A percentile compares a stretch with the other conserved stretches of the same genome.
Evolutionary conservation across 495 filamentous ascomycete species (phyloP).

Genomic region (Cairneyella variabilis): DNA sequence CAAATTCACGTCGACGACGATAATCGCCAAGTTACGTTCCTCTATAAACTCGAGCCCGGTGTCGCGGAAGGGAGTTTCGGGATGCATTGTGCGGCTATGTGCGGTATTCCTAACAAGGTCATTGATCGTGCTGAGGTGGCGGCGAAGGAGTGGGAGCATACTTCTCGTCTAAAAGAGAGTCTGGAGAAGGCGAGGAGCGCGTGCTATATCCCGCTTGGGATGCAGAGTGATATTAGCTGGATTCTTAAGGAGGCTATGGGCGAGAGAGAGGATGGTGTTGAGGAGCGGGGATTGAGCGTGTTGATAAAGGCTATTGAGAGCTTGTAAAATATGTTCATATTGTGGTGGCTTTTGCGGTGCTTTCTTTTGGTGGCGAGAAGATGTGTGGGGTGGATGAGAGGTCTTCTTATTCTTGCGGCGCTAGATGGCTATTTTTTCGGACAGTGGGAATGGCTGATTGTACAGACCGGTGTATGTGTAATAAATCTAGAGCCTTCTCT

Average conservation of each 20-base stretch:
- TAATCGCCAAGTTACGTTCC: constrained; percentile 77
- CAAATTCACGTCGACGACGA: constrained; percentile 89
- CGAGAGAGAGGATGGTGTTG: constrained; percentile 35
- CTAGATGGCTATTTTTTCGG: neutral
- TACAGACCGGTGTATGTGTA: too few species aligned
- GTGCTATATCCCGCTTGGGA: constrained; percentile 76
- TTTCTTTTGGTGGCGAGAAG: neutral
- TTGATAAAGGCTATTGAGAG: constrained; percentile 73
- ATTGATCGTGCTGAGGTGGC: constrained; percentile 84
- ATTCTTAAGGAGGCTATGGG: constrained; percentile 57
- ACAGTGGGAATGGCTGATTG: neutral
- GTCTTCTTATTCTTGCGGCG: too few species aligned
- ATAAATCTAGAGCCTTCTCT: neutral
- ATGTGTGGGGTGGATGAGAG: too few species aligned
- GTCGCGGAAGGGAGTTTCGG: constrained; percentile 97
- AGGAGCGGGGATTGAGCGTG: constrained; percentile 56
- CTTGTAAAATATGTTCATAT: constrained; percentile 34
- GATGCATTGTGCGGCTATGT: constrained; percentile 99
- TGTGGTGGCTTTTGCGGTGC: neutral
- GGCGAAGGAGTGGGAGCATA: constrained; percentile 95
- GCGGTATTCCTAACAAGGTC: constrained; percentile 80
- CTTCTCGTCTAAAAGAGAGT: constrained; percentile 81
- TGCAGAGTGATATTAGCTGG: constrained; percentile 90
- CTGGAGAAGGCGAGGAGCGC: constrained; percentile 73
- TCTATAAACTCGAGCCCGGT: constrained; percentile 92